Conservation (phyloP, 2,329 filamentous ascomycete species). For the Sporothrix mexicana region DNA sequence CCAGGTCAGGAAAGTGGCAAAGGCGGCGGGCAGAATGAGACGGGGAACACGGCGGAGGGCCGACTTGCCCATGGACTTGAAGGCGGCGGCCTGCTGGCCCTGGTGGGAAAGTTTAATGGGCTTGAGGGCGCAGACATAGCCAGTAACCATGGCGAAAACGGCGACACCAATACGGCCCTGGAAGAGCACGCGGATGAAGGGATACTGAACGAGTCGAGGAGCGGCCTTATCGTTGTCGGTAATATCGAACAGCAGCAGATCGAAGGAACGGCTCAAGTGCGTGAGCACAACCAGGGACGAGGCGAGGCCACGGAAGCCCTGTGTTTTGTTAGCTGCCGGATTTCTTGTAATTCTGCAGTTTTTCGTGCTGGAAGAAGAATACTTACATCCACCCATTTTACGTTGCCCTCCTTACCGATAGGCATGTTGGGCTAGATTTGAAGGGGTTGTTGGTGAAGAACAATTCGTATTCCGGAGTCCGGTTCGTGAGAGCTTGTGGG, state of each 20-base stretch:
- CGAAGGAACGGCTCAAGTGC: constrained; percentile 59
- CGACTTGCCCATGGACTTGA: constrained; percentile 60
- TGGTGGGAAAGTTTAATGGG: constrained; percentile 61
- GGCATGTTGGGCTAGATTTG: constrained; percentile 43
- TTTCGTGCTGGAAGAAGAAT: background rate
- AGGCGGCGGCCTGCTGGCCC: constrained; percentile 59
- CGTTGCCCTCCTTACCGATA: constrained; percentile 55
- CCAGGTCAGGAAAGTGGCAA: constrained; percentile 63
- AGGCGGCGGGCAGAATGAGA: constrained; percentile 62
- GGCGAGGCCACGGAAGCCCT: constrained; percentile 63
- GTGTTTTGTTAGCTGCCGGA: constrained; percentile 26
- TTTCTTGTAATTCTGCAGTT: background rate
- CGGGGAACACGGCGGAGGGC: constrained; percentile 64
- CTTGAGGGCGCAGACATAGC: constrained; percentile 68
- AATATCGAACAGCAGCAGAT: constrained; percentile 40
- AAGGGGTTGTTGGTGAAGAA: background rate
- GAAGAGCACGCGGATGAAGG: constrained; percentile 63
- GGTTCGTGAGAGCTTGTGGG: background rate
- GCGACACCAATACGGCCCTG: constrained; percentile 69
- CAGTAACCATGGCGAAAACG: constrained; percentile 69
- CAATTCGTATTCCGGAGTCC: background rate
- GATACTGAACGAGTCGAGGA: constrained; percentile 60
- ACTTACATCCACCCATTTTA: constrained; percentile 67
- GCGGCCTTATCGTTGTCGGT: constrained; percentile 51
- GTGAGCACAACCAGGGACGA: constrained; percentile 61